These are phyloP conservation scores for Fusarium marasasianum DNA, from an alignment of 2,329 filamentous ascomycete genomes.

Conservation along the genomic window DNA sequence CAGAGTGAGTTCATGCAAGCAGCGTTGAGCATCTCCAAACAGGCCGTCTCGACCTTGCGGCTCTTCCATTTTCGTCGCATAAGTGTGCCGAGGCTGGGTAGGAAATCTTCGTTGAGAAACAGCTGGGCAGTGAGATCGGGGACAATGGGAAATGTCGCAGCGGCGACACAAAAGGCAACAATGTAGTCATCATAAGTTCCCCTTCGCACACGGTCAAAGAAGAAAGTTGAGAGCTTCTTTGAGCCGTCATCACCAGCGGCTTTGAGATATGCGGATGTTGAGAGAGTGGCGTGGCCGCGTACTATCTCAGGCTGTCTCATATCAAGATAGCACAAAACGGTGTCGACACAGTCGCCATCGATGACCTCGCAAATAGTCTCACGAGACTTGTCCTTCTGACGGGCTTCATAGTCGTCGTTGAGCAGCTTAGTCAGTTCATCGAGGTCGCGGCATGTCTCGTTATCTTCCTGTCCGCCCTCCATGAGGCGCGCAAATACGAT, in stretches of 20 bases:
- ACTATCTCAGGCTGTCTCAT: constrained; percentile 79
- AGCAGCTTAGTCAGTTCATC: constrained; percentile 68
- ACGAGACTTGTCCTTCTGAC: constrained; percentile 53
- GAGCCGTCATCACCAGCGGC: constrained; percentile 76
- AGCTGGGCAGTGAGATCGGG: constrained; percentile 78
- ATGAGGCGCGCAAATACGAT: constrained; percentile 88
- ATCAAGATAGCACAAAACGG: constrained; percentile 86
- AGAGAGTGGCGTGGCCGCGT: constrained; percentile 82
- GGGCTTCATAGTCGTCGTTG: constrained; percentile 61
- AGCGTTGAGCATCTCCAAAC: constrained; percentile 88
- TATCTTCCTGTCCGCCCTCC: constrained; percentile 87
- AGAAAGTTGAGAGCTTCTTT: constrained; percentile 76
- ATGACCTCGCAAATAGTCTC: constrained; percentile 68
- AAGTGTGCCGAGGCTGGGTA: constrained; percentile 78
- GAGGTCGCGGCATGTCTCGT: constrained; percentile 70
- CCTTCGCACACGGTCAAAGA: constrained; percentile 75
- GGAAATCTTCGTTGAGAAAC: constrained; percentile 89
- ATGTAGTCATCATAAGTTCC: constrained; percentile 89
- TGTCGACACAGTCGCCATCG: constrained; percentile 81
- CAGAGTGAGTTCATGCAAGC: constrained; percentile 88
- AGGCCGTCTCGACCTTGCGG: constrained; percentile 84
- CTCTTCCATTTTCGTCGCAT: constrained; percentile 86
- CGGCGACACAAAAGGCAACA: constrained; percentile 91
- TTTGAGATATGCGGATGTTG: constrained; percentile 85
- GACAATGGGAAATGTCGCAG: constrained; percentile 86